These are phyloP conservation scores for Sicyos edulis DNA, from an alignment of 306 rosid species.

Conservation along the genomic window DNA sequence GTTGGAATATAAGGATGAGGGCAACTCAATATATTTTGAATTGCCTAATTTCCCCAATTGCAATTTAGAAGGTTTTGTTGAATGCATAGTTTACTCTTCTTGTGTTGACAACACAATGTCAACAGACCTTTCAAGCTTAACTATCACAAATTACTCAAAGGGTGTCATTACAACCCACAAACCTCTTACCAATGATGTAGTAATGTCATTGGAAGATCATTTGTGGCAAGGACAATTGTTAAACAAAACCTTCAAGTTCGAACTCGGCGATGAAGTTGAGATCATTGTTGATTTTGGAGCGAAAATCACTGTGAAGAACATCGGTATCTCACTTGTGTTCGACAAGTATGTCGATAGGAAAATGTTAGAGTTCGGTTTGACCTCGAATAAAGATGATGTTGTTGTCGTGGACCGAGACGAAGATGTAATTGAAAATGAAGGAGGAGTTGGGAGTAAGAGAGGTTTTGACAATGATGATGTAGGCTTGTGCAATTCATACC, in stretches of 20 bases:
- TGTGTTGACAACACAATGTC: neutral
- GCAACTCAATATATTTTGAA: constrained; percentile 8
- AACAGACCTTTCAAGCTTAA: neutral
- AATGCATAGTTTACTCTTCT: constrained; percentile 16
- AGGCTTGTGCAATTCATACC: neutral
- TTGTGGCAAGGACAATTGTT: constrained; percentile 26
- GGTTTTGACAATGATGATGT: neutral
- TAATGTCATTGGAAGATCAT: constrained; percentile 16
- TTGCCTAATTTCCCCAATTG: neutral
- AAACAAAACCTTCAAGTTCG: constrained; percentile 11
- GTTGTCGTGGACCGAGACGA: neutral
- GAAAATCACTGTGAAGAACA: constrained; percentile 17
- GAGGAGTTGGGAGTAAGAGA: constrained; percentile 1
- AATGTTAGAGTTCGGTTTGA: neutral
- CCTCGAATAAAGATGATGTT: neutral
- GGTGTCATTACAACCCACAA: neutral
- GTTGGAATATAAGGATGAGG: constrained; percentile 13
- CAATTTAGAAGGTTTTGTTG: constrained; percentile 8
- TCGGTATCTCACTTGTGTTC: constrained; percentile 7
- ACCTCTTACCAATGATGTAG: neutral
- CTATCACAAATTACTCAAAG: constrained; percentile 15
- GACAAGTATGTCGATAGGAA: neutral
- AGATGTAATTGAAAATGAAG: neutral
- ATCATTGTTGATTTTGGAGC: constrained; percentile 16
- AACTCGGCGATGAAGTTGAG: constrained; percentile 22